A percentile compares a stretch with the other conserved stretches of the same genome.
Evolutionary conservation across 2,329 filamentous ascomycete species (phyloP).

Genomic region (Penicillium fuscoglaucum): DNA sequence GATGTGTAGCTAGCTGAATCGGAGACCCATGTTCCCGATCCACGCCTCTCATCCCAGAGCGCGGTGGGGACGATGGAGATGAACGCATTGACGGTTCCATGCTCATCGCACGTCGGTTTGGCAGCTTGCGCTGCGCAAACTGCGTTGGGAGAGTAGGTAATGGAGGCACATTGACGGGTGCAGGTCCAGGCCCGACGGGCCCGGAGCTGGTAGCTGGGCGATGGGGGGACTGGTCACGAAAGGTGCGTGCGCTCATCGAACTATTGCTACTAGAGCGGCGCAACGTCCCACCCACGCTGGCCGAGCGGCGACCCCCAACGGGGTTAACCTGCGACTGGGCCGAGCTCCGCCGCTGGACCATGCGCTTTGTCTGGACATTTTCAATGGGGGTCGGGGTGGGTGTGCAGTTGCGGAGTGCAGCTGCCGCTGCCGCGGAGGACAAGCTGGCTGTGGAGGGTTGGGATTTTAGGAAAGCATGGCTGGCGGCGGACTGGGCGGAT

Average conservation of each 20-base stretch:
- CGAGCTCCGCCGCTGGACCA: conserved; percentile 70
- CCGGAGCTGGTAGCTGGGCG: conserved; percentile 47
- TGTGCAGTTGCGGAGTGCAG: conserved; percentile 76
- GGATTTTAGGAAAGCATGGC: conserved; percentile 74
- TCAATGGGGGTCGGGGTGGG: conserved; percentile 76
- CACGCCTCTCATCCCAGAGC: conserved; percentile 39
- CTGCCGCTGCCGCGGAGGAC: conserved; percentile 82
- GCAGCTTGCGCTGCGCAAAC: conserved; percentile 33
- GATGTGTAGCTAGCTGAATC: conserved; percentile 18
- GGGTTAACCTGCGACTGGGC: conserved; percentile 64
- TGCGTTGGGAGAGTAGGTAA: conserved; percentile 70
- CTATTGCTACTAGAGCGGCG: conserved; percentile 68
- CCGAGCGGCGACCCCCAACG: conserved; percentile 43
- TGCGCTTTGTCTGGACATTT: conserved; percentile 85
- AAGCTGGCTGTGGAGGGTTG: conserved; percentile 65
- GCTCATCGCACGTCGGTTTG: conserved; percentile 51
- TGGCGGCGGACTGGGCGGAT: conserved; percentile 76
- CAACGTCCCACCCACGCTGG: conserved; percentile 47
- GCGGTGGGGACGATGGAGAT: conserved; percentile 44
- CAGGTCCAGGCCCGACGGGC: conserved; percentile 44
- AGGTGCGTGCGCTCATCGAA: conserved; percentile 88
- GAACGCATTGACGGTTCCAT: conserved; percentile 52
- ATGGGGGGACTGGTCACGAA: conserved; percentile 71
- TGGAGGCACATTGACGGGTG: conserved; percentile 59
- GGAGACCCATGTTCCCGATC: conserved; percentile 32